Evolutionary conservation across 2,329 filamentous ascomycete genomes (phyloP).

Genomic region (Exophiala lecanii-corni): DNA sequence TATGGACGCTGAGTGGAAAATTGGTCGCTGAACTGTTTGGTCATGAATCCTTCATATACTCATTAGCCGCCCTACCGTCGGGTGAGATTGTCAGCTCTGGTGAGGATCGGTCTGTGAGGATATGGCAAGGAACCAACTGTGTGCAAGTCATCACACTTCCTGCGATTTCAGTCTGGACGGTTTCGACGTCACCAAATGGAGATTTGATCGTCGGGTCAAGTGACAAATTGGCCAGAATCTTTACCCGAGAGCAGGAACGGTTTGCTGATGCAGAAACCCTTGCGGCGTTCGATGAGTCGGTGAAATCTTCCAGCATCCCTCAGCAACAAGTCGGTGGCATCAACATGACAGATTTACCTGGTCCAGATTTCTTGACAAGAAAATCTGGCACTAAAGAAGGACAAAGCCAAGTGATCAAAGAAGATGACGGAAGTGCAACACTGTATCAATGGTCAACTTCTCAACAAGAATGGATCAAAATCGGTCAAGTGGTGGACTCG

Average conservation of each 20-base stretch:
- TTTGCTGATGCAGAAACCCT: constrained; percentile 65
- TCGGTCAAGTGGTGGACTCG: constrained; percentile 91
- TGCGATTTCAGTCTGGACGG: constrained; percentile 91
- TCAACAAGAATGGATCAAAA: constrained; percentile 72
- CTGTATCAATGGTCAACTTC: constrained; percentile 81
- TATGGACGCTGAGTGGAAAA: constrained; percentile 79
- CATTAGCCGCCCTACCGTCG: constrained; percentile 68
- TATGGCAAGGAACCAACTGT: constrained; percentile 81
- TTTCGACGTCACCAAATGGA: constrained; percentile 75
- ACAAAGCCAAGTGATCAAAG: constrained; percentile 86
- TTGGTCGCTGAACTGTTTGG: constrained; percentile 74
- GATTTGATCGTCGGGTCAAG: constrained; percentile 94
- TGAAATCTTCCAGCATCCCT: constrained; percentile 79
- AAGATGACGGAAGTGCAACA: constrained; percentile 73
- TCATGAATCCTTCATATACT: constrained; percentile 94
- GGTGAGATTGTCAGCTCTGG: constrained; percentile 88
- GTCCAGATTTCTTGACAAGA: constrained; percentile 75
- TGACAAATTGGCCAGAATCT: constrained; percentile 79
- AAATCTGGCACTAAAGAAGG: constrained; percentile 93
- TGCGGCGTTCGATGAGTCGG: constrained; percentile 72
- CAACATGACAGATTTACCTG: constrained; percentile 88
- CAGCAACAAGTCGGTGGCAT: constrained; percentile 77
- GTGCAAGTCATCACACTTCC: constrained; percentile 95
- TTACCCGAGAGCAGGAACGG: constrained; percentile 67
- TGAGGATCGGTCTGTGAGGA: constrained; percentile 85